Base-by-base conservation (phyloP, 169 alveolate species). In the Plasmodium yoelii region DNA sequence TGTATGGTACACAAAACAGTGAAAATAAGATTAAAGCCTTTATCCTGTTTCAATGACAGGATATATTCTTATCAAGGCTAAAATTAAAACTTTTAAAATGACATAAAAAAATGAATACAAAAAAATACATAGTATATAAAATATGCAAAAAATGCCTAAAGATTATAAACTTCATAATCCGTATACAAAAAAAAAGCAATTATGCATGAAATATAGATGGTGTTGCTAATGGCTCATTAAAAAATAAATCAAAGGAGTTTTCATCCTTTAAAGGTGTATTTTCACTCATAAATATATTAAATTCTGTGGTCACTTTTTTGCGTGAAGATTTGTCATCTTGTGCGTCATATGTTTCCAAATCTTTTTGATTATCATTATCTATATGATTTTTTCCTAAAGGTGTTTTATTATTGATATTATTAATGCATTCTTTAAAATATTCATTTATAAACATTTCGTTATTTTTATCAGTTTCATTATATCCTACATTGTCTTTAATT, bases 121-220 rank as follows among this genome's bases (percentile, higher is more conserved):
- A 34, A 34, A 34, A 34, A 34, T 34, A 34, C 42, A 34, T 34
- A 7, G 7, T 34, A 34, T 34, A 34, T 34, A 34, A 3, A 34
- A 34, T 34, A 34, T 34, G 7, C 42, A 34, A 34, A 34, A 34
- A 34, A 34, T 34, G 6, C 0, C 42, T 34, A 34, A 34, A 34
- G 7, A 34, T 34, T 34, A 34, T 34, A 34, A 34, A 5, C 42
- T 5, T 34, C 7, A 34, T 2, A 34, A 34, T 34, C 42, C 42
- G 42, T 34, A 34, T 7, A 34, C 42, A 1, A 28, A 34, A 34
- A 28, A 28, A 34, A 34, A 34, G 5, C 0, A 4, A 22, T 77
- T 46, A 63, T 53, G 56, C 26, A 19, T 64, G 88, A 77, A 77
- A 77, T 77, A 77, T 77, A 24, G 88, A 63, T 61, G 88, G 88